Percentiles rank a stretch among this genome's conserved stretches.
Conservation (phyloP, 2,329 filamentous ascomycete species). For the Fusarium albosuccineum region DNA sequence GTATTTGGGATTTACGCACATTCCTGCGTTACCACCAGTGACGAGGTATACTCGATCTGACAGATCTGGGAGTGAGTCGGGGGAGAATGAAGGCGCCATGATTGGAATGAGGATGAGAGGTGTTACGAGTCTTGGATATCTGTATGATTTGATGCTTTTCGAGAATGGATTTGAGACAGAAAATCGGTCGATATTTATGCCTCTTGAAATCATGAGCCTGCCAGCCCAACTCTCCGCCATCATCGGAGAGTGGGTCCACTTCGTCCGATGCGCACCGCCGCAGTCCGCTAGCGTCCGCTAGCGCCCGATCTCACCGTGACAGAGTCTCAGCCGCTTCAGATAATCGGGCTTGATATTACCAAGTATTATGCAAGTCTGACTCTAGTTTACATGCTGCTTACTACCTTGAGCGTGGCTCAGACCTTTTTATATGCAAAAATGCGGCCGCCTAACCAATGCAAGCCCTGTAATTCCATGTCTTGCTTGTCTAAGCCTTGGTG, state of each 20-base stretch:
- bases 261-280: slow-evolving; percentile 3
- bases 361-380: too few species aligned
- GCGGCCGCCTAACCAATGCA: too few species aligned
- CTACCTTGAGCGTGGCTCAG: too few species aligned
- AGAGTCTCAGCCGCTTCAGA: background rate
- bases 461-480: too few species aligned
- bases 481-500: slow-evolving; percentile 1
- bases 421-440: too few species aligned
- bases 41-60: slow-evolving; percentile 58
- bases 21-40: slow-evolving; percentile 60
- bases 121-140: background rate
- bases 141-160: too few species aligned
- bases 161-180: background rate
- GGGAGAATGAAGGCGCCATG: slow-evolving; percentile 48
- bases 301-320: background rate
- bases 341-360: too few species aligned
- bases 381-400: too few species aligned
- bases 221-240: too few species aligned
- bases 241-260: background rate
- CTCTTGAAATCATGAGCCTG: background rate
- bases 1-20: slow-evolving; percentile 48
- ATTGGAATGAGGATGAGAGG: background rate
- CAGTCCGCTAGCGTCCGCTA: slow-evolving; percentile 4
- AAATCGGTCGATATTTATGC: background rate
- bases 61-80: slow-evolving; percentile 58